Evolutionary conservation across 2,329 filamentous ascomycete genomes (phyloP).

Genomic region (Sphaerulina populicola): DNA sequence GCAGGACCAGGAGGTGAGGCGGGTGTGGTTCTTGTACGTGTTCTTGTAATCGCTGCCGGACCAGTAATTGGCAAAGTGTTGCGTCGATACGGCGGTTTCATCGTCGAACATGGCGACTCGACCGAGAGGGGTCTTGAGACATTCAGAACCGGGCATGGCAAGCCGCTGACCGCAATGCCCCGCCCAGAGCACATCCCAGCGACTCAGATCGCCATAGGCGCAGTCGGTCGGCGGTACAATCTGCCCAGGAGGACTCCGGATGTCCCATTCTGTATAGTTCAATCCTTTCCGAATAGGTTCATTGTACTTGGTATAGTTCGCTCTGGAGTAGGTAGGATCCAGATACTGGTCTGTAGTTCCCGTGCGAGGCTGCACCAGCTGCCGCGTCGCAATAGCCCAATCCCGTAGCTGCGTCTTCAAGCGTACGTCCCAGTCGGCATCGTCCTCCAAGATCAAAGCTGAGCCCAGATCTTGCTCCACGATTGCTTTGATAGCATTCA

Average conservation of each 20-base stretch:
- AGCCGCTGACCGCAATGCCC: constrained; percentile 23
- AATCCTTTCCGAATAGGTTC: background rate
- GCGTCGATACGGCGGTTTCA: background rate
- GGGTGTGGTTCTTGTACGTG: constrained; percentile 32
- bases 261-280: constrained; percentile 13
- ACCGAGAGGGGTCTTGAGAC: constrained; percentile 8
- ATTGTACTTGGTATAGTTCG: background rate
- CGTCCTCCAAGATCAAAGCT: constrained; percentile 39
- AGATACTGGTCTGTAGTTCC: background rate
- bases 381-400: constrained; percentile 31
- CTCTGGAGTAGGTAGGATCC: background rate
- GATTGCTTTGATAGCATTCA: constrained; percentile 17
- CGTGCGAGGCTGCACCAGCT: background rate
- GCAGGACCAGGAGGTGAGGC: constrained; percentile 37
- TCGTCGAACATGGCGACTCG: background rate
- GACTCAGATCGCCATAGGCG: constrained; percentile 34
- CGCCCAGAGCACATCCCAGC: constrained; percentile 32
- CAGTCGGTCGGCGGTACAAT: constrained; percentile 17
- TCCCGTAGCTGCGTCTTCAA: constrained; percentile 33
- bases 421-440: constrained; percentile 40
- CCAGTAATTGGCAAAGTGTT: background rate
- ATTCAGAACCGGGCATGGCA: background rate
- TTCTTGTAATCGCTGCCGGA: background rate
- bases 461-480: constrained; percentile 32
- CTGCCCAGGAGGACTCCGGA: constrained; percentile 8